phyloP scores from a whole-genome alignment of 2,329 filamentous ascomycete species.

The Thielaviopsis euricoi region DNA sequence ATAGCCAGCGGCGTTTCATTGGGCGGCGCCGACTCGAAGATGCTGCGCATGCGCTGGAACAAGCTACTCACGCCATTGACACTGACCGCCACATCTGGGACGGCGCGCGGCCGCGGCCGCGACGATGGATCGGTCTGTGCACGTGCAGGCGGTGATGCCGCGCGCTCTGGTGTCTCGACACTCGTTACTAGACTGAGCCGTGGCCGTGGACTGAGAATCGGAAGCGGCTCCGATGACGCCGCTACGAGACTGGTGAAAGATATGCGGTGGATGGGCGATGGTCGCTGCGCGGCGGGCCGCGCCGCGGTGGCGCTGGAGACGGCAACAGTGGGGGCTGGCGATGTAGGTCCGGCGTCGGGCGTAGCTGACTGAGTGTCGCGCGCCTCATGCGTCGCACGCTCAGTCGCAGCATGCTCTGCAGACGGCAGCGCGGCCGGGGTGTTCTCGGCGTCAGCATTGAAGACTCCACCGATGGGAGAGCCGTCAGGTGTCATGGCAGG shows the following conservation, averaged over 20 bases:
- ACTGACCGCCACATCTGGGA: constrained; percentile 1
- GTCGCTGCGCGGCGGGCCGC: constrained; percentile 4
- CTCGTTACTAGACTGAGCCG: too few relatives aligned
- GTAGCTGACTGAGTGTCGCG: too few relatives aligned
- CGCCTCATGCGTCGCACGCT: too few relatives aligned
- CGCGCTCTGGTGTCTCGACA: background rate
- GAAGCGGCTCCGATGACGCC: background rate
- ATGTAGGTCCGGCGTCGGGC: too few relatives aligned
- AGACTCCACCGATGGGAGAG: background rate
- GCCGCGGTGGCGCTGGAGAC: too few relatives aligned
- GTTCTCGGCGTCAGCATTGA: background rate
- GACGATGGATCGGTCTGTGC: background rate
- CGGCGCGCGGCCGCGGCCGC: too few relatives aligned
- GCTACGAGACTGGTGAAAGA: constrained; percentile 3
- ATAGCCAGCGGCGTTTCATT: background rate
- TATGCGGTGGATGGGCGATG: constrained; percentile 2
- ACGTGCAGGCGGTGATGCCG: background rate
- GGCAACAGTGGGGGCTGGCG: too few relatives aligned
- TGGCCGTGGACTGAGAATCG: background rate
- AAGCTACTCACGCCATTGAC: constrained; percentile 15
- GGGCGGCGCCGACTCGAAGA: constrained; percentile 20
- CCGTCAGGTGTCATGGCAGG: background rate
- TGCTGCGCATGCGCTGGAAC: constrained; percentile 25
- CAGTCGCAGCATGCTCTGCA: too few relatives aligned
- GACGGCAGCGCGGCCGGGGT: too few relatives aligned